Evolutionary conservation across 2,329 filamentous ascomycete genomes (phyloP), one percentile per base, ranked within the genome.

Genomic region (Diaporthe citrichinensis): DNA sequence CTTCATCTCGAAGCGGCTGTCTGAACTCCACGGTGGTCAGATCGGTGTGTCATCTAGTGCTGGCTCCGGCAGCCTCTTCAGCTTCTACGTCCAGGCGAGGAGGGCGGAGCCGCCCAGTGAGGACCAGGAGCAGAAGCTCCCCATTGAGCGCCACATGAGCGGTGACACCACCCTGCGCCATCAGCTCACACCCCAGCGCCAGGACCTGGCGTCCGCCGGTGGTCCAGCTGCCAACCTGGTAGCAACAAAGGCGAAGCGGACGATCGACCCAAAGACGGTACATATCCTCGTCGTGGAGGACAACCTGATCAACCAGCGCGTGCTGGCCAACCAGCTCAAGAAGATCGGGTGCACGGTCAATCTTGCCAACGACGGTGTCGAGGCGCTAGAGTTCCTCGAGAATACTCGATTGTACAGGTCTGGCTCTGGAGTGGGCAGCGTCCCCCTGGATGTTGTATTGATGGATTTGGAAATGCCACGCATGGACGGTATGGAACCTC

Each of bases 251-350:
- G 77, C 78, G 1, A 59, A 15, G 28, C 71, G 76, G 17, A 49
- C 36, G 1, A 77, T 80, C 20, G 85, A 88, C 78, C 86, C 85
- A 69, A 89, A 87, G 78, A 86, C 88, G 12, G 85, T 91, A 75
- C 88, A 88, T 53, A 88, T 94, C 2, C 83, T 93, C 10, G 84
- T 93, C 4, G 92, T 94, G 0, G 92, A 94, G 81, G 92, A 94
- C 79, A 93, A 94, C 79, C 84, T 88, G 5, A 92, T 93, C 77
- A 94, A 94, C 80, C 92, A 93, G 79, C 92, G 92, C 78, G 92
- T 92, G 55, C 83, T 93, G 1, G 83, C 92, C n/a, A 92, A 91
- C 68, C 92, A 92, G 80, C 84, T 94, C 7, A 86, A 86, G 73
- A 92, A 92, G 79, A 87, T 89, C 23, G 88, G 89, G 6, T 88